Conservation (phyloP, 2,329 filamentous ascomycete species). For the Fusarium drepaniforme region DNA sequence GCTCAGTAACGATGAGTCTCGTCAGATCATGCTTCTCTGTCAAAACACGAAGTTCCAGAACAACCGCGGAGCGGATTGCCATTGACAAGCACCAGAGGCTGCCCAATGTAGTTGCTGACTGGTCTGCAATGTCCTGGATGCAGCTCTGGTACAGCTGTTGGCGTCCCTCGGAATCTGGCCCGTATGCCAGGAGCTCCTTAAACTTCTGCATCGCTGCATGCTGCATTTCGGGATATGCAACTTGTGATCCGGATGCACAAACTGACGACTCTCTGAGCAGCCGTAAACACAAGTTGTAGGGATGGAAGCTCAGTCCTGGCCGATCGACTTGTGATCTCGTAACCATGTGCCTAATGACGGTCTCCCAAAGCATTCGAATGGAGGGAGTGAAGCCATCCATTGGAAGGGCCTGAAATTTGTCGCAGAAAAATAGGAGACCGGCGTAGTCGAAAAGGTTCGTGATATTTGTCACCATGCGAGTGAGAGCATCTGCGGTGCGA, state of each 20-base stretch:
- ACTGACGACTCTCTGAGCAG: conserved; percentile 79
- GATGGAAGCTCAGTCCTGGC: conserved; percentile 52
- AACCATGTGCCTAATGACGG: conserved; percentile 63
- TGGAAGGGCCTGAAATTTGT: conserved; percentile 76
- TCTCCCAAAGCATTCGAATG: conserved; percentile 73
- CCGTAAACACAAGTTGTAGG: conserved; percentile 69
- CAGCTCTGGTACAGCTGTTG: conserved; percentile 75
- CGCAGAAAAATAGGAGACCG: conserved; percentile 73
- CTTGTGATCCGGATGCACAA: conserved; percentile 63
- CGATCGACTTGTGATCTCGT: conserved; percentile 57
- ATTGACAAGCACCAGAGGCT: conserved; percentile 76
- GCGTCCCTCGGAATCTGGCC: conserved; percentile 67
- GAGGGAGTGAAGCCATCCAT: conserved; percentile 71
- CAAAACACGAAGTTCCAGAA: conserved; percentile 67
- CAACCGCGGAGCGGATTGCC: conserved; percentile 59
- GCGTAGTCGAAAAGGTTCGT: conserved; percentile 61
- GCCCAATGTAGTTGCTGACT: conserved; percentile 74
- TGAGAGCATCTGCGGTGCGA: conserved; percentile 83
- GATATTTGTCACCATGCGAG: conserved; percentile 71
- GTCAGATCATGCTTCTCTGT: conserved; percentile 72
- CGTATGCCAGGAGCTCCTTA: conserved; percentile 67
- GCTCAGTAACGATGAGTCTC: conserved; percentile 71
- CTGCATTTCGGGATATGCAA: conserved; percentile 73
- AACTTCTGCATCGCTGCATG: conserved; percentile 73
- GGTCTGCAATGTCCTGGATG: conserved; percentile 74